Evolutionary conservation across 768 basidiomycete genomes (phyloP).

Genomic region (Exidia glandulosa): DNA sequence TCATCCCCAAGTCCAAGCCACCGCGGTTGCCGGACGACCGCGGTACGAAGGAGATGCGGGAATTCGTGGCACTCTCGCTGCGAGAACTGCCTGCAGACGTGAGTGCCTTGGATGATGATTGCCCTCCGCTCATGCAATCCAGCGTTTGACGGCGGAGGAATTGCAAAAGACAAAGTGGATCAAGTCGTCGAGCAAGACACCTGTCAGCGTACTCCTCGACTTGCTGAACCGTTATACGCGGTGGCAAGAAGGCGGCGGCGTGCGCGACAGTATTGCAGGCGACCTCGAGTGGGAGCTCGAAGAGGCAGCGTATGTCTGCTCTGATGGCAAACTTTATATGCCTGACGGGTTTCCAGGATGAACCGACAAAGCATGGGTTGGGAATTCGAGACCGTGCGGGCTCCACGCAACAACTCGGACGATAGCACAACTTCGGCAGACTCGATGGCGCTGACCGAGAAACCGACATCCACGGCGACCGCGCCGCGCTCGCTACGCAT

Average conservation of each 20-base stretch:
- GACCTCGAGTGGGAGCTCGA: constrained; percentile 64
- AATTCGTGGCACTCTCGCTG: constrained; percentile 77
- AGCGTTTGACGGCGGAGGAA: constrained; percentile 88
- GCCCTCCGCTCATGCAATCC: constrained; percentile 4
- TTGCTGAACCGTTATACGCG: constrained; percentile 68
- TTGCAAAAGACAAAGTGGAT: constrained; percentile 86
- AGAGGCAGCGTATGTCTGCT: constrained; percentile 35
- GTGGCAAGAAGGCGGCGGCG: constrained; percentile 56
- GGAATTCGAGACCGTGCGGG: constrained; percentile 69
- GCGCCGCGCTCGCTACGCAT: constrained; percentile 70
- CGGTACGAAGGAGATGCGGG: constrained; percentile 76
- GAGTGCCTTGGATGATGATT: constrained; percentile 12
- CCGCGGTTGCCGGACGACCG: constrained; percentile 68
- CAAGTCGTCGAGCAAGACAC: constrained; percentile 55
- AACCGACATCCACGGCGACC: constrained; percentile 16
- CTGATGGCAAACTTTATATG: neutral
- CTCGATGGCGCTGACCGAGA: neutral
- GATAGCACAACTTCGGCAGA: neutral
- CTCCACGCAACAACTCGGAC: constrained; percentile 15
- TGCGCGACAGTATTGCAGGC: constrained; percentile 65
- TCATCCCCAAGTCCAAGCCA: constrained; percentile 78
- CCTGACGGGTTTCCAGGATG: neutral
- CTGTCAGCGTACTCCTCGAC: constrained; percentile 64
- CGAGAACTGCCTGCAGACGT: constrained; percentile 75
- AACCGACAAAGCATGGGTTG: constrained; percentile 26